Conservation (phyloP, 495 filamentous ascomycete species). For the Podospora australis region DNA sequence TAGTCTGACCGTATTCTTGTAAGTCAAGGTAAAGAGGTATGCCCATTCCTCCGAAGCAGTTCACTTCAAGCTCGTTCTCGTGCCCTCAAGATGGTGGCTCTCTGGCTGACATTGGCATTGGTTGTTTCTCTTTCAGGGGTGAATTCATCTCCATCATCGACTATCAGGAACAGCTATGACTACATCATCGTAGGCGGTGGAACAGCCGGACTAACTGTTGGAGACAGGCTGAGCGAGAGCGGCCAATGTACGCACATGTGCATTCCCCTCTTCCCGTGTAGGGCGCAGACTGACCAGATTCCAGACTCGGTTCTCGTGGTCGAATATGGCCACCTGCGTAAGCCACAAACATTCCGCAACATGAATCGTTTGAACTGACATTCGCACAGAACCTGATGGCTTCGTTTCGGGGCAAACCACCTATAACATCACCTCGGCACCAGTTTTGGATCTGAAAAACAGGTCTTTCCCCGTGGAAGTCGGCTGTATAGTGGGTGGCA, state of each 20-base stretch:
- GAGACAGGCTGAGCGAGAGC: conserved; percentile 30
- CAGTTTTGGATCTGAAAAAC: conserved; percentile 13
- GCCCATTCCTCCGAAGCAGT: no score
- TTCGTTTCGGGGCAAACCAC: conserved; percentile 12
- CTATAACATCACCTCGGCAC: conserved; percentile 20
- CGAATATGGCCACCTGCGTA: conserved; percentile 34
- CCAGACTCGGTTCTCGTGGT: conserved; percentile 37
- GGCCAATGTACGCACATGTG: conserved; percentile 8
- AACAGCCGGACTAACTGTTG: conserved; percentile 46
- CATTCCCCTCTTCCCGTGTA: neutral
- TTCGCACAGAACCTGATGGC: conserved; percentile 10
- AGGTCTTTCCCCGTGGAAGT: conserved; percentile 5
- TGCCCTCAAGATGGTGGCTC: no score
- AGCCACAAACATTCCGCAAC: neutral
- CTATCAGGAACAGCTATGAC: conserved; percentile 26
- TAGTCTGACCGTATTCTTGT: no score
- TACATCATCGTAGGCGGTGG: conserved; percentile 50
- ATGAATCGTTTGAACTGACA: neutral
- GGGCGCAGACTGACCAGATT: neutral
- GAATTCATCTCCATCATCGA: no score
- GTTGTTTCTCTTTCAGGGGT: no score
- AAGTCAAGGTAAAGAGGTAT: no score
- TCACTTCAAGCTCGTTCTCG: no score
- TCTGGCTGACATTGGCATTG: no score
- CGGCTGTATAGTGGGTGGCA: conserved; percentile 33